These are phyloP conservation scores for Diaporthe citriasiana DNA, from an alignment of 2,329 filamentous ascomycete species.

Conservation along the genomic window DNA sequence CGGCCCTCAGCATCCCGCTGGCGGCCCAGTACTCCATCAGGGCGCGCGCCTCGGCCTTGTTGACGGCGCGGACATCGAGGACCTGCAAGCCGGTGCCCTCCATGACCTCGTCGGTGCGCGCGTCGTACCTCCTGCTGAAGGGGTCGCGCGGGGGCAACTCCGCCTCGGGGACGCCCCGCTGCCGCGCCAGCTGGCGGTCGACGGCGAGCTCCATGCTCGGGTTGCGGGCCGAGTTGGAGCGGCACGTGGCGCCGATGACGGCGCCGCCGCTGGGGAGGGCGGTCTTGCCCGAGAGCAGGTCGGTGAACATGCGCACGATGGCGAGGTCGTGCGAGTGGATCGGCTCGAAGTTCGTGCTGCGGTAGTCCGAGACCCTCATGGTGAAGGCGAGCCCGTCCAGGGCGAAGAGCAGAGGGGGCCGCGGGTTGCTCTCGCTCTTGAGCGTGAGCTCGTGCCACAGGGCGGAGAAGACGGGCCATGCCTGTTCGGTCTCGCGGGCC, in stretches of 20 bases:
- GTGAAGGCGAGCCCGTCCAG: conserved; percentile 86
- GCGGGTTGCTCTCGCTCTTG: conserved; percentile 57
- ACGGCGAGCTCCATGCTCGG: conserved; percentile 79
- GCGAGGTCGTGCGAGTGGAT: conserved; percentile 91
- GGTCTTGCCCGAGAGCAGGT: conserved; percentile 74
- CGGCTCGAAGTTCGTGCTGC: conserved; percentile 75
- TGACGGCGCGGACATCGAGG: conserved; percentile 76
- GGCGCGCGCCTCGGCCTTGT: conserved; percentile 79
- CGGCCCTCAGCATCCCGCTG: conserved; percentile 82
- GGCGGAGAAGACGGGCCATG: conserved; percentile 85
- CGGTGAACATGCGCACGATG: conserved; percentile 81
- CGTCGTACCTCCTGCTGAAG: conserved; percentile 70
- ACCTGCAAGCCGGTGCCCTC: conserved; percentile 60
- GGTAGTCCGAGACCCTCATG: conserved; percentile 85
- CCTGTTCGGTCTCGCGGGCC: conserved; percentile 80
- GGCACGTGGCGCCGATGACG: conserved; percentile 80
- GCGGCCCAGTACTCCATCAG: conserved; percentile 95
- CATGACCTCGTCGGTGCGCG: conserved; percentile 67
- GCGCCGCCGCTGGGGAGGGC: conserved; percentile 80
- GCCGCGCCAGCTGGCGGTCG: conserved; percentile 64
- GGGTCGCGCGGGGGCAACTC: conserved; percentile 60
- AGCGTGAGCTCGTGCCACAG: conserved; percentile 82
- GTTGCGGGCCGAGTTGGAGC: conserved; percentile 76
- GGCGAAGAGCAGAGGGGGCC: conserved; percentile 76
- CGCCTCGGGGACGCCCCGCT: conserved; percentile 50